Base-by-base conservation (phyloP, 768 basidiomycete genomes). In the Lanmaoa pseudosensibilis region DNA sequence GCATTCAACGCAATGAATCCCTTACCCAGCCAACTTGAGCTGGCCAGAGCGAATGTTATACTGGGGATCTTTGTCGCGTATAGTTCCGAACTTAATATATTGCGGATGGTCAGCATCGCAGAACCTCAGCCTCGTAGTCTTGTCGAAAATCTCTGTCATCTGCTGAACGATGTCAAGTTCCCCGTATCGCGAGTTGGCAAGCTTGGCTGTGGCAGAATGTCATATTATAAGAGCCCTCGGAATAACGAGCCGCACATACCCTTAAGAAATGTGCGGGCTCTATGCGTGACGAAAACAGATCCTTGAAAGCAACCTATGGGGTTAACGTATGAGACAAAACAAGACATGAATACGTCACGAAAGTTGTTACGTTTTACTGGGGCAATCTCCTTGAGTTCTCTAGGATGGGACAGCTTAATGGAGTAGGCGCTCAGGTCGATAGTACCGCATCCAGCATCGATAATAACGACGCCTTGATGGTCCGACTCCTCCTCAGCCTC, bases 361-460 rank as follows among this genome's bases (percentile, higher is more conserved):
- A 27, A 45, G 15, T 1, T 25, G 58, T 48, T 44, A 71, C 74
- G 73, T 46, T 69, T 69, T 48, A 67, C 65, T 32, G 69, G 66
- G 16, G 65, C 63, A 47, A 77, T 64, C 55, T 77, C 75, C 41
- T 78, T 62, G 38, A 77, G 68, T 13, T 55, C 56, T 23, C 34
- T 57, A 1, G 60, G 47, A 1, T 64, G 59, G 2, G 61, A 66
- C 5, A 67, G 23, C 10, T 58, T 69, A 39, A 68, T 61, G 4
- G 57, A 69, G 65, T 67, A 77, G 33, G 68, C 73, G 54, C 78
- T 80, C 27, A 76, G 25, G 50, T 76, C 76, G 16, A 74, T 56
- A 6, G 72, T 77, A 4, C 79, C 71, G 0, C 78, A 75, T 8
- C 81, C 82, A 21, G 62, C 65, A 63, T 82, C 82, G 16, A 81